These are phyloP conservation scores for Candida tetrigidarum DNA, from an alignment of 1,139 yeast species.

Conservation along the genomic window DNA sequence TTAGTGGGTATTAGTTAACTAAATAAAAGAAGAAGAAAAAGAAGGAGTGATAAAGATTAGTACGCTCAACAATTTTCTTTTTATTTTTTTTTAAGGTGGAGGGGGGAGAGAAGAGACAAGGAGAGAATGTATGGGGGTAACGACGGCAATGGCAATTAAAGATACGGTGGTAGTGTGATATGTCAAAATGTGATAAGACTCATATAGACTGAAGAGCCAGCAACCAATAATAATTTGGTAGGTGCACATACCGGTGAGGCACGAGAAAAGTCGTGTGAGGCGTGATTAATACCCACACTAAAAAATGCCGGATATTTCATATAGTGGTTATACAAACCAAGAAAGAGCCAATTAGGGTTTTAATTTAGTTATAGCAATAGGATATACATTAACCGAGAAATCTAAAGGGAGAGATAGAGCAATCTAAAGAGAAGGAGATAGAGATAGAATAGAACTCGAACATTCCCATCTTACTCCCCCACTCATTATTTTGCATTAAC, in stretches of 20 bases:
- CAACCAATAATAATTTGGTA: neutral
- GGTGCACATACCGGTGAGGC: neutral
- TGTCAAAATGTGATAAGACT: slow-evolving; percentile 1
- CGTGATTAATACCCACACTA: no score
- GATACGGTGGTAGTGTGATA: neutral
- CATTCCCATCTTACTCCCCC: no score
- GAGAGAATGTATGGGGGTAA: neutral
- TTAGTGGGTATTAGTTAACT: neutral
- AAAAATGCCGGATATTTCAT: neutral
- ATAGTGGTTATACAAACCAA: neutral
- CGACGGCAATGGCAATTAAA: neutral
- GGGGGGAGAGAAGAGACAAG: neutral
- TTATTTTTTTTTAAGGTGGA: neutral
- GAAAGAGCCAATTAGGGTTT: neutral
- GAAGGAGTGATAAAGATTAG: neutral
- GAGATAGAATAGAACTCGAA: no score
- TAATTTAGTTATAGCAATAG: no score
- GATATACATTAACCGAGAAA: no score
- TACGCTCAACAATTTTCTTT: neutral
- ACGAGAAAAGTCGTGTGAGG: neutral
- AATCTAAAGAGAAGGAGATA: no score
- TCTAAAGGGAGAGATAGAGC: no score
- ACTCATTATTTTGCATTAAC: neutral
- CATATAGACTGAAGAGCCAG: no score
- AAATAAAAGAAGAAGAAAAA: slow-evolving; percentile 1